These are phyloP conservation scores for Spathaspora gorwiae DNA, from an alignment of 805 yeast genomes.

Conservation along the genomic window DNA sequence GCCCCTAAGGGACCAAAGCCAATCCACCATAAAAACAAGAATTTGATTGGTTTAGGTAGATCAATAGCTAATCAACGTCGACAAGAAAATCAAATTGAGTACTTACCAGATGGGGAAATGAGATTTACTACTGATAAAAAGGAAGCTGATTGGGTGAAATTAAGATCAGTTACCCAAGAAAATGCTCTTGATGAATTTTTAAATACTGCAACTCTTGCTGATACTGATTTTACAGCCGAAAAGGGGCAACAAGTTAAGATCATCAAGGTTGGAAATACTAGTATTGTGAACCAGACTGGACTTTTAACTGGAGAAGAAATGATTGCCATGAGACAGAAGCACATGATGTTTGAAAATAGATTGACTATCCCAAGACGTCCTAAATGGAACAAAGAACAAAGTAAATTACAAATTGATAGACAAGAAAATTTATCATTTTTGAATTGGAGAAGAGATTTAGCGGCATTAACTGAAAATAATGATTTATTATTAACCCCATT, in stretches of 20 bases:
- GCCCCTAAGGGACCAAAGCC: constrained; percentile 93
- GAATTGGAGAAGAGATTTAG: constrained; percentile 91
- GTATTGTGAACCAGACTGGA: constrained; percentile 36
- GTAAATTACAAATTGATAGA: constrained; percentile 74
- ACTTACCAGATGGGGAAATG: constrained; percentile 81
- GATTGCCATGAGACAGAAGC: constrained; percentile 53
- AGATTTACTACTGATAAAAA: constrained; percentile 81
- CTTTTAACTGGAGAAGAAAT: constrained; percentile 66
- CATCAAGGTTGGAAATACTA: constrained; percentile 62
- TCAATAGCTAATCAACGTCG: constrained; percentile 71
- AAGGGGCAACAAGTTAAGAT: constrained; percentile 77
- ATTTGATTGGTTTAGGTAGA: constrained; percentile 81
- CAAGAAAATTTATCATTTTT: constrained; percentile 86
- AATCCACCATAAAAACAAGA: constrained; percentile 75
- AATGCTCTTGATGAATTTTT: constrained; percentile 90
- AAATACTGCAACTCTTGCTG: constrained; percentile 92
- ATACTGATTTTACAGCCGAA: constrained; percentile 94
- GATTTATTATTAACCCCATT: constrained; percentile 91
- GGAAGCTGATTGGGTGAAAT: constrained; percentile 84
- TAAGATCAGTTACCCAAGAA: constrained; percentile 93
- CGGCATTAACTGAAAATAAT: constrained; percentile 75
- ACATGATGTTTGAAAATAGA: constrained; percentile 60
- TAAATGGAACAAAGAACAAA: constrained; percentile 67
- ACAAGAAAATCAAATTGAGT: constrained; percentile 63
- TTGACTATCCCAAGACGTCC: constrained; percentile 94